Conservation (phyloP, 352 stramenopile genomes). For the Phytopythium litorale region DNA sequence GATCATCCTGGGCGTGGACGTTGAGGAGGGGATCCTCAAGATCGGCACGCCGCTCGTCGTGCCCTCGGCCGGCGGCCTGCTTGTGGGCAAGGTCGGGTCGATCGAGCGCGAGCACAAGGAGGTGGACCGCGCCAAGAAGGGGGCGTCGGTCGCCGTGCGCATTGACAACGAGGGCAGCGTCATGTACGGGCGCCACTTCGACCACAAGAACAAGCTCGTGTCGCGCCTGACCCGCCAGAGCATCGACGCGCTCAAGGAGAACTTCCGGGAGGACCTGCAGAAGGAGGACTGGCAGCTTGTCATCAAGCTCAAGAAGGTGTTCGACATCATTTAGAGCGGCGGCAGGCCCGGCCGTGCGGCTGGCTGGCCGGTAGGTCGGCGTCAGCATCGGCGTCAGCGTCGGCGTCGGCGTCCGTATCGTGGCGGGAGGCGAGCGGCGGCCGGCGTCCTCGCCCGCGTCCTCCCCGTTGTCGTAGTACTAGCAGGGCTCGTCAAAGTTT, state of each 20-base stretch:
- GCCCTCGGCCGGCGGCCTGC: constrained; percentile 56
- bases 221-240: constrained; percentile 87
- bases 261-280: constrained; percentile 98
- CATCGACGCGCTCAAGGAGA: constrained; percentile 98
- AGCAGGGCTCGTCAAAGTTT: background rate
- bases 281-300: constrained; percentile 98
- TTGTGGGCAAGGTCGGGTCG: constrained; percentile 94
- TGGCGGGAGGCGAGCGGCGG: constrained; percentile 9
- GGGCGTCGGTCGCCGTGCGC: constrained; percentile 92
- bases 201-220: constrained; percentile 89
- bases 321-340: constrained; percentile 93
- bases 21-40: constrained; percentile 97
- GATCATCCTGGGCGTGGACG: constrained; percentile 98
- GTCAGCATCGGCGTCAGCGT: too few species aligned
- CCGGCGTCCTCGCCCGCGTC: background rate
- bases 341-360: too few species aligned
- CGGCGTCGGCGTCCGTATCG: background rate
- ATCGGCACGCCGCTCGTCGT: constrained; percentile 96
- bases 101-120: constrained; percentile 97
- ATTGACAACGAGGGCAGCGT: constrained; percentile 96
- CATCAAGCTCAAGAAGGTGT: constrained; percentile 99
- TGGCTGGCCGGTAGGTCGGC: too few species aligned
- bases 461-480: background rate
- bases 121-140: constrained; percentile 94
- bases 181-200: constrained; percentile 98